Evolutionary conservation across 768 basidiomycete genomes (phyloP).

Genomic region (Tylopilus sp.): DNA sequence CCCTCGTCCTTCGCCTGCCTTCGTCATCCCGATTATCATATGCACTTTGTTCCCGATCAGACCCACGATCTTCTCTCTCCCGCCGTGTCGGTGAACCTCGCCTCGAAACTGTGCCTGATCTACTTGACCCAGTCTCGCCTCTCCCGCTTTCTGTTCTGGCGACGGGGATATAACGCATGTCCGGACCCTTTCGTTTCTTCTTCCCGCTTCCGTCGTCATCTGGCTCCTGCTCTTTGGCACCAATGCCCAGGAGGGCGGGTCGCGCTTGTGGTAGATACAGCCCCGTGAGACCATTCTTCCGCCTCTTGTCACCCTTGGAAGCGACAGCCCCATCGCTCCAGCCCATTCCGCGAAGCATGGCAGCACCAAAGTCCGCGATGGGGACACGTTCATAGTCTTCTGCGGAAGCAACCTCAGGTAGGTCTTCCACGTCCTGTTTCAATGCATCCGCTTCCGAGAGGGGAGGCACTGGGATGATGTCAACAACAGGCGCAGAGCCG

Average conservation of each 20-base stretch:
- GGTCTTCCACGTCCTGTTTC: constrained; percentile 74
- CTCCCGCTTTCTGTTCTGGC: constrained; percentile 60
- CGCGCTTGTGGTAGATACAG: constrained; percentile 81
- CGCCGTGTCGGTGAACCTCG: constrained; percentile 42
- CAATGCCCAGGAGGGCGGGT: constrained; percentile 87
- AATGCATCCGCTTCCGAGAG: constrained; percentile 81
- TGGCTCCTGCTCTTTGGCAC: constrained; percentile 83
- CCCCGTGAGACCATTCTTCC: constrained; percentile 55
- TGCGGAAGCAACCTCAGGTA: constrained; percentile 72
- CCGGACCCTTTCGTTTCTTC: constrained; percentile 46
- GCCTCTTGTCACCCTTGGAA: constrained; percentile 50
- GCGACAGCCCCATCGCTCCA: constrained; percentile 85
- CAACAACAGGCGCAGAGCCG: constrained; percentile 42
- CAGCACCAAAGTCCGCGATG: constrained; percentile 89
- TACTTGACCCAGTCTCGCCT: constrained; percentile 27
- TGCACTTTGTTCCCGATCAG: constrained; percentile 9
- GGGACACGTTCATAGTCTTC: constrained; percentile 91
- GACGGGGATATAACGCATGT: constrained; percentile 82
- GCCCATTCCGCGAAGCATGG: constrained; percentile 93
- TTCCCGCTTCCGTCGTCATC: constrained; percentile 65
- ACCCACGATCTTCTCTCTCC: constrained; percentile 8
- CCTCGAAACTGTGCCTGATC: constrained; percentile 42
- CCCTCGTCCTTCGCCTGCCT: constrained; percentile 8
- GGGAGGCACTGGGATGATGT: constrained; percentile 58
- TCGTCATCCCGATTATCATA: constrained; percentile 16